Percentiles rank a stretch among this genome's conserved stretches.
Evolutionary conservation across 2,329 filamentous ascomycete genomes (phyloP).

Genomic region (Pyrenochaeta sp.): DNA sequence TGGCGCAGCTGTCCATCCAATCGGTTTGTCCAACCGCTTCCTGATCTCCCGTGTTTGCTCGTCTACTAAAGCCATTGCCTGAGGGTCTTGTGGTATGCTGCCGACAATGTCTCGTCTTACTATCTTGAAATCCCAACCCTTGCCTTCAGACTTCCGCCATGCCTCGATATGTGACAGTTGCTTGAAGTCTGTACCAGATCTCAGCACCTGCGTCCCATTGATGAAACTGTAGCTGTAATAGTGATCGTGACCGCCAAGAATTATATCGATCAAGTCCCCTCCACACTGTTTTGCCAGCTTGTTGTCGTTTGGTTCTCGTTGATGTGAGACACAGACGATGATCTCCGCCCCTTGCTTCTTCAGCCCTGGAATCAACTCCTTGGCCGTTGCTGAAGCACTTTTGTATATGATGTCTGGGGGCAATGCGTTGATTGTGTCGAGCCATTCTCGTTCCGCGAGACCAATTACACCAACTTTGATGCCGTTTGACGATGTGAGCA

Average conservation of each 20-base stretch:
- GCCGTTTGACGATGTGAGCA: conserved; percentile 81
- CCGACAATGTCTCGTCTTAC: conserved; percentile 75
- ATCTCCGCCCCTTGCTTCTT: conserved; percentile 82
- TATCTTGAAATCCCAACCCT: conserved; percentile 81
- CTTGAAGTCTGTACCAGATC: conserved; percentile 91
- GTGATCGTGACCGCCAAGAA: conserved; percentile 89
- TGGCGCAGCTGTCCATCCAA: conserved; percentile 80
- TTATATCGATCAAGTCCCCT: conserved; percentile 78
- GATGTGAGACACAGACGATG: conserved; percentile 82
- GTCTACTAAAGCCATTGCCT: conserved; percentile 68
- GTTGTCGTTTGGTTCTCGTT: conserved; percentile 87
- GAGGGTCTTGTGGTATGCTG: conserved; percentile 68
- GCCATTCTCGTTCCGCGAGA: conserved; percentile 85
- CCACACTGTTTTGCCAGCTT: conserved; percentile 78
- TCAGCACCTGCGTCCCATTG: conserved; percentile 82
- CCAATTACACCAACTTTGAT: conserved; percentile 87
- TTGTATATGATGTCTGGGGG: conserved; percentile 84
- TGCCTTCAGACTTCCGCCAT: conserved; percentile 61
- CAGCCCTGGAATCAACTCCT: conserved; percentile 75
- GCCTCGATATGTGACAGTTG: conserved; percentile 88
- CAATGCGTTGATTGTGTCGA: conserved; percentile 85
- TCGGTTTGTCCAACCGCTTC: conserved; percentile 78
- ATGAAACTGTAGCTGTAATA: conserved; percentile 81
- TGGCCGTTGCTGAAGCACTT: conserved; percentile 77
- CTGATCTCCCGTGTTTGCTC: conserved; percentile 76